These are phyloP conservation scores for Hanseniaspora guilliermondii DNA, from an alignment of 805 yeast genomes.

Conservation along the genomic window DNA sequence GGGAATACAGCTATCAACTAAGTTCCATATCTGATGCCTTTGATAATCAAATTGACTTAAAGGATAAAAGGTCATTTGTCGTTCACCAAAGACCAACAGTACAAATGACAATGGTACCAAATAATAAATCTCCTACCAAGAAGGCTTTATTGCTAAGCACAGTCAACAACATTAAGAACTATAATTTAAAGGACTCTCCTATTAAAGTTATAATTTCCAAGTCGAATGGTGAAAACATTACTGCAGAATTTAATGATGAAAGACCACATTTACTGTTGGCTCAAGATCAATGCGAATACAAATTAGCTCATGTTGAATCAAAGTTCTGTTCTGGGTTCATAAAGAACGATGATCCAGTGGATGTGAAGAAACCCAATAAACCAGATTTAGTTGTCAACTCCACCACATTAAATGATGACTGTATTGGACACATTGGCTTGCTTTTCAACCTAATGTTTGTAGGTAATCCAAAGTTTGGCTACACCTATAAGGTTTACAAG, in stretches of 20 bases:
- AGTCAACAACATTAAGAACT: conserved; percentile 20
- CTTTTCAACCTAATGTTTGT: conserved; percentile 51
- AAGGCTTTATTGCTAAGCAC: conserved; percentile 26
- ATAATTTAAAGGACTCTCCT: conserved; percentile 22
- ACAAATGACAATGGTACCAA: background rate
- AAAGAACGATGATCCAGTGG: conserved; percentile 40
- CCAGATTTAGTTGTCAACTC: conserved; percentile 36
- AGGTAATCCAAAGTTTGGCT: conserved; percentile 74
- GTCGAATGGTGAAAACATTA: conserved; percentile 16
- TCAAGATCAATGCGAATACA: conserved; percentile 54
- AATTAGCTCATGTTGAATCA: conserved; percentile 42
- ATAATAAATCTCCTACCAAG: conserved; percentile 29
- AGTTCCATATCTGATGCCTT: conserved; percentile 53
- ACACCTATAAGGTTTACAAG: conserved; percentile 50
- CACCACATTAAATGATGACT: conserved; percentile 58
- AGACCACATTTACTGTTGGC: conserved; percentile 28
- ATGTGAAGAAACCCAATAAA: conserved; percentile 46
- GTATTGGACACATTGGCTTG: conserved; percentile 87
- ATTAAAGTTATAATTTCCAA: conserved; percentile 28
- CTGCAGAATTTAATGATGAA: conserved; percentile 20
- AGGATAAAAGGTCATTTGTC: conserved; percentile 15
- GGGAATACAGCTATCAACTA: conserved; percentile 44
- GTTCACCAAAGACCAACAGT: conserved; percentile 42
- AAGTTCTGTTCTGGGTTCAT: conserved; percentile 56
- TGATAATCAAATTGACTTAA: conserved; percentile 43